Base-by-base conservation (phyloP, 345 rosid species). In the Eucalyptus curtisii region DNA sequence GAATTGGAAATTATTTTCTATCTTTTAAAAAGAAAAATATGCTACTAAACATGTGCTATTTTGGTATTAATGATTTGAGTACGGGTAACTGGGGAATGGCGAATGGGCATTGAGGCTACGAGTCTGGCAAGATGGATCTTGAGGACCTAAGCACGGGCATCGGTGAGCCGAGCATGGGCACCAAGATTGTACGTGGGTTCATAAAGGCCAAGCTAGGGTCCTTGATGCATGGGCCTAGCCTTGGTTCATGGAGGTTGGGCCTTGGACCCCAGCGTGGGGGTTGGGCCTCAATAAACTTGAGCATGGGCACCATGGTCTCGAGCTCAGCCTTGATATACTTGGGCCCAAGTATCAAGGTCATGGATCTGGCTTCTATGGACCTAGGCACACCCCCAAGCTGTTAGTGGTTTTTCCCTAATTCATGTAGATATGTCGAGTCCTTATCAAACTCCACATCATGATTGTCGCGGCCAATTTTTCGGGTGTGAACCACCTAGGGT, bases 321-420 rank as follows among this genome's bases (percentile, higher is more conserved):
- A 5, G 25, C 81, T 2, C 0, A 4, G 6, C 12, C 24, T 71
- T 1, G 4, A 33, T 71, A 71, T 10, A 71, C 25, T 1, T 3
- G 9, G 25, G 25, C 44, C 44, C 4, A 9, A 19, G 44, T 20
- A 17, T 71, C 7, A 19, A 17, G 13, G 25, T 33, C 81, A 5
- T 71, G 44, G 81, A 24, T 33, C 6, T 17, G 12, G 12, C 25
- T 42, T 71, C 24, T 19, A 6, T 19, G 4, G 25, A 71, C 44
- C 12, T 6, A 19, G 3, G 13, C 20, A 16, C 4, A 50, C 53
- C 53, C 53, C 8, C 4, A 7, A 50, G 53, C 20, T 16, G 17
- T 2, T 15, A 6, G 17, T 50, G 53, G 53, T 16, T 50, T 50
- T 50, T 50, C 53, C 20, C 53, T 50, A 50, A 50, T 50, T 50